Percentiles rank a stretch among this genome's conserved stretches.
phyloP scores from a whole-genome alignment of 331 rosid species.

The Malus hybrid region DNA sequence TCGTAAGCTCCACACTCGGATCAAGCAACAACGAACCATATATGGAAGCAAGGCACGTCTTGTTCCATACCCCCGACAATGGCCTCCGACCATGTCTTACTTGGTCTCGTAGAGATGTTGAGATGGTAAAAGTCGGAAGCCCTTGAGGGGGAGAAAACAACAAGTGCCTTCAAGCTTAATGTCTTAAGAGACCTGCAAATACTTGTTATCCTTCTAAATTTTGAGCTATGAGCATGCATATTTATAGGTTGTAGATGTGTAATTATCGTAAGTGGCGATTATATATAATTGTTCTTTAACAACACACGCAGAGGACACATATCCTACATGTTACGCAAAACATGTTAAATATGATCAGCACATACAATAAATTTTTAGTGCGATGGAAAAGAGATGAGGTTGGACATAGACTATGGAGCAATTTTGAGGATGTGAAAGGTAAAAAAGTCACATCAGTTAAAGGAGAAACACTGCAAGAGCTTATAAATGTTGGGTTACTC shows the following conservation, averaged over 20 bases:
- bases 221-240: neutral
- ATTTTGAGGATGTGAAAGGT: neutral
- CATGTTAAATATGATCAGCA: neutral
- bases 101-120: neutral
- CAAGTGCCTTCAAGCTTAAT: constrained; percentile 16
- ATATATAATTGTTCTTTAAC: neutral
- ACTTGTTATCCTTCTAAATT: neutral
- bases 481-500: no score
- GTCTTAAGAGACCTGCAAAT: neutral
- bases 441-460: no score
- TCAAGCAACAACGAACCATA: neutral
- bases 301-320: rapidly evolving
- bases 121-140: constrained; percentile 24
- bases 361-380: neutral
- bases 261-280: neutral
- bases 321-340: neutral
- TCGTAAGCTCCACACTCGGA: neutral
- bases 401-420: neutral
- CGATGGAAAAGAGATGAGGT: neutral
- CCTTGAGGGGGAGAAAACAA: constrained; percentile 38
- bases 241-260: neutral
- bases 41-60: constrained; percentile 14
- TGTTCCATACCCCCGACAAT: constrained; percentile 14
- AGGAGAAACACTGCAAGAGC: no score
- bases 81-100: constrained; percentile 9